Evolutionary conservation across 129 eudicot species (phyloP), one percentile per base, ranked within the genome.

Genomic region (Erigeron canadensis): DNA sequence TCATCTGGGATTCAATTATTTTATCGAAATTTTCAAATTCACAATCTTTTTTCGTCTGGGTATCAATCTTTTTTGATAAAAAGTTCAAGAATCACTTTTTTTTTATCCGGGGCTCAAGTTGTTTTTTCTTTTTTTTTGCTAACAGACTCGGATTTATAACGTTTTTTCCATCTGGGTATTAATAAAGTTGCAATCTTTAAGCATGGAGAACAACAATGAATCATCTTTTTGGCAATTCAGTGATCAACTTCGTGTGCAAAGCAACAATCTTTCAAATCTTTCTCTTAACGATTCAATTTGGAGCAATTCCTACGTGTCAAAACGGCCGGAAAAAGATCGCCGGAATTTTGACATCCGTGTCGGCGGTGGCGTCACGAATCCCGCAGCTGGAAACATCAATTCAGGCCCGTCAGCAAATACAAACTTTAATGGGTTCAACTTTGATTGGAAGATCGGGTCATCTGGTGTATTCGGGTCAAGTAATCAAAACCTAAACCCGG

Each of bases 251-350:
- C 95, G 97, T 56, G 82, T 87, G 2, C 96, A 90, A 10, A 72
- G 78, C 75, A 87, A 80, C 82, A 82, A 67, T 64, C 79, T 89
- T 5, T 77, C 86, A 0, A 78, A 86, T 54, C 91, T 95, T 2
- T 95, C 99, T 4, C 82, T 95, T 2, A 95, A 88, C 65, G 97
- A 95, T 45, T 90, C 99, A 0, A 95, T 95, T 28, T 95, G 99
- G 99, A 86, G 99, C 86, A 84, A 65, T 18, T 79, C 90, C 0
- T 89, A 79, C 83, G 58, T 22, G 16, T 53, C 58, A 0, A 95
- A 86, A 66, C 80, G 86, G 42, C 79, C 90, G 57, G 93, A 84
- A 46, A 77, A 77, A 77, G 80, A 81, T 16, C 80, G 99, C 54
- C 84, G 91, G 60, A 95, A 95, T 76, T 95, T 90, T 58, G 99